Base-by-base conservation (phyloP, 164 flowering plant species). In the Annona squamosa region DNA sequence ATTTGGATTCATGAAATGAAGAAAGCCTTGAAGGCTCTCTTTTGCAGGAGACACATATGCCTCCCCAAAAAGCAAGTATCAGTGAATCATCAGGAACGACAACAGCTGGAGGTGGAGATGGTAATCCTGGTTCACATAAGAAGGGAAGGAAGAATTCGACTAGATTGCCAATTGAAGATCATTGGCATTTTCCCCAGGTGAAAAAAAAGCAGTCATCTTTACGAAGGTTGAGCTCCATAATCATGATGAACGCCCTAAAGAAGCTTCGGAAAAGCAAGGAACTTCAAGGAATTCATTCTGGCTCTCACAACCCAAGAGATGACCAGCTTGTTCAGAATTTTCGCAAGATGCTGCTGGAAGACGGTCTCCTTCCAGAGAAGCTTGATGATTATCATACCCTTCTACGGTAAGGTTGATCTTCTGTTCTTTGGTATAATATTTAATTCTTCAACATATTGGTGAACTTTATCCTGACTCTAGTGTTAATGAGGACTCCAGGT, bases 311-410 rank as follows among this genome's bases (percentile, higher is more conserved):
- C 81, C 84, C 85, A 19, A 84, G 80, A 48, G 87, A 87, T 63
- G 86, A 88, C 45, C 71, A 80, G 64, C 7, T 73, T 42, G 90
- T 90, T 62, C 76, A 86, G 16, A 71, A 81, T 4, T 90, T 90
- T 47, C 86, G 87, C 0, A 73, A 81, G 63, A 48, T 79, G 79
- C 88, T 90, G 68, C 76, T 77, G 13, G 61, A 71, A 37, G 88
- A 88, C 16, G 87, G 84, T 42, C 81, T 71, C 2, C 62, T 79
- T 48, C 81, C 77, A 0, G 68, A 5, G 26, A 82, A 86, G 76
- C 80, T 83, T 59, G 76, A 76, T 78, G 88, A 90, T 63, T 86
- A 88, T 76, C 87, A 90, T 69, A 90, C 94, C 3, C 91, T 88
- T 80, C 72, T 90, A 69, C 69, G 94, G 94, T 87, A 74, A 71